These are phyloP conservation scores for Candida ulmi DNA, from an alignment of 805 yeast species.

Conservation along the genomic window DNA sequence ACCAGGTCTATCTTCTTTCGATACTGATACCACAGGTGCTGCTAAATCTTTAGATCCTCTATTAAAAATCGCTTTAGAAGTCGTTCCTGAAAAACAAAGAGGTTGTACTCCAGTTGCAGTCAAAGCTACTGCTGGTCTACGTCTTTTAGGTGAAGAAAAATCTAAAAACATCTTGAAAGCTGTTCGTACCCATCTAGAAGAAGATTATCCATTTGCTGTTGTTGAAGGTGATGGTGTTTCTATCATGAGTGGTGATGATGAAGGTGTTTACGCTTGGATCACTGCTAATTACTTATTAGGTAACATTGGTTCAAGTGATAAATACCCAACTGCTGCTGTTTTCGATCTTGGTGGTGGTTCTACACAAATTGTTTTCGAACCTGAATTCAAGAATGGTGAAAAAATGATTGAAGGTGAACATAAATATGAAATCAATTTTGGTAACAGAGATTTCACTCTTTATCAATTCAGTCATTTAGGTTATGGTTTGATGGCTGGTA, in stretches of 20 bases:
- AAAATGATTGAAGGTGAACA: constrained; percentile 82
- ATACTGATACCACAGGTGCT: constrained; percentile 75
- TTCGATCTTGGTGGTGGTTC: constrained; percentile 98
- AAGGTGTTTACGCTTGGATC: constrained; percentile 99
- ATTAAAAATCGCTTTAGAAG: constrained; percentile 64
- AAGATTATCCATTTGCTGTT: constrained; percentile 86
- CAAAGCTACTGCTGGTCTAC: constrained; percentile 96
- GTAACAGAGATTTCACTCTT: constrained; percentile 70
- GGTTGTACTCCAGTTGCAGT: constrained; percentile 91
- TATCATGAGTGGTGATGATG: constrained; percentile 94
- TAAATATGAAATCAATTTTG: constrained; percentile 74
- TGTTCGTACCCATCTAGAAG: constrained; percentile 70
- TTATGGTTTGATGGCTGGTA: constrained; percentile 92
- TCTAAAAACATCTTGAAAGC: constrained; percentile 66
- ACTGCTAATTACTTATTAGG: constrained; percentile 92
- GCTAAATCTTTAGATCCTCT: constrained; percentile 87
- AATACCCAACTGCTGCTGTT: constrained; percentile 88
- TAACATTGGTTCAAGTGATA: constrained; percentile 74
- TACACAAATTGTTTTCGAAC: constrained; percentile 97
- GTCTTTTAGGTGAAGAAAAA: constrained; percentile 75
- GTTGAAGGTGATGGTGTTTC: constrained; percentile 82
- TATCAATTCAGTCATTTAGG: constrained; percentile 96
- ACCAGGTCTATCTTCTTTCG: constrained; percentile 88
- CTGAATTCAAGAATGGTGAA: constrained; percentile 56
- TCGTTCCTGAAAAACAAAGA: constrained; percentile 69